Evolutionary conservation across 2,329 filamentous ascomycete genomes (phyloP).

Genomic region (Cladosporium halotolerans): DNA sequence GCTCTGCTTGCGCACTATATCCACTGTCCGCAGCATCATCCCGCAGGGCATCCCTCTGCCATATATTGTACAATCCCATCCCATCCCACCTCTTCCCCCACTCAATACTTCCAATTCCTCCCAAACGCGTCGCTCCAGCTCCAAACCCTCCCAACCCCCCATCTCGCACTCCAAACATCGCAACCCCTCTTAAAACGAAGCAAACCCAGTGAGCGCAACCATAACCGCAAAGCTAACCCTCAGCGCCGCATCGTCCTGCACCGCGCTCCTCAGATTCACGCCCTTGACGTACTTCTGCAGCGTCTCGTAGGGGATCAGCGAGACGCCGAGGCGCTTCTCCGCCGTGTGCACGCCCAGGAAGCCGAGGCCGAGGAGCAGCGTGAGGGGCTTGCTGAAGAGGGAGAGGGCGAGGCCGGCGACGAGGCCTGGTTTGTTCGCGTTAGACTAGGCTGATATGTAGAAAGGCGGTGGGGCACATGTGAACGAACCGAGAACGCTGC

Average conservation of each 20-base stretch:
- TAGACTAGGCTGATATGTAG: neutral
- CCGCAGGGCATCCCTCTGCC: too few relatives aligned
- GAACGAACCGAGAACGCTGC: constrained; percentile 39
- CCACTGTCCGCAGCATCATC: too few relatives aligned
- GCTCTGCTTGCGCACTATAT: too few relatives aligned
- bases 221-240: constrained; percentile 66
- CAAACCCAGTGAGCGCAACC: constrained; percentile 65
- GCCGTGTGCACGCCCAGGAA: constrained; percentile 56
- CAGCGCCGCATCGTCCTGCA: constrained; percentile 56
- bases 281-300: constrained; percentile 47
- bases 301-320: constrained; percentile 43
- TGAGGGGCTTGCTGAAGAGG: constrained; percentile 64
- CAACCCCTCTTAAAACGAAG: constrained; percentile 17
- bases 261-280: constrained; percentile 45
- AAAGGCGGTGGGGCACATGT: neutral
- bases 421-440: constrained; percentile 45
- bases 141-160: neutral
- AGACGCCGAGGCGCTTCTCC: constrained; percentile 44
- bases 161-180: neutral
- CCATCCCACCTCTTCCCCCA: too few relatives aligned
- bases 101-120: neutral
- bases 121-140: neutral
- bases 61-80: too few relatives aligned
- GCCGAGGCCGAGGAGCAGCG: constrained; percentile 59
- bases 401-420: constrained; percentile 59